These are phyloP conservation scores for Salix brachista DNA, from an alignment of 345 rosid species.

Conservation along the genomic window DNA sequence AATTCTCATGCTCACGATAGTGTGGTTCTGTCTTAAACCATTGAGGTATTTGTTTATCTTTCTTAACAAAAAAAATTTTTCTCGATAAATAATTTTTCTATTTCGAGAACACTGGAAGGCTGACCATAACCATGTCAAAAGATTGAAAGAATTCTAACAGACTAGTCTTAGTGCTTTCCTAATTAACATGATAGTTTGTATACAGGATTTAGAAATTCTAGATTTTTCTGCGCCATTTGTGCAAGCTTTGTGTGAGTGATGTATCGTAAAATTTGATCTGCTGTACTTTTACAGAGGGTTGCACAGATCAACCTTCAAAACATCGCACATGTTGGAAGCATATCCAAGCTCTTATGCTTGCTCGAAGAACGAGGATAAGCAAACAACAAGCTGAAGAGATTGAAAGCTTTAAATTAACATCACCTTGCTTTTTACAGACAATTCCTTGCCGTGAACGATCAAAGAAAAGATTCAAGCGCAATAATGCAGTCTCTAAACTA, in stretches of 20 bases:
- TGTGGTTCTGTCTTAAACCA: not conserved
- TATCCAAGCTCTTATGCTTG: slow-evolving; percentile 1
- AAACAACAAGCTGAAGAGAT: slow-evolving; percentile 15
- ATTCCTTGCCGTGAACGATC: slow-evolving; percentile 34
- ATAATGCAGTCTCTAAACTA: slow-evolving; percentile 22
- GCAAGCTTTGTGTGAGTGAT: not conserved
- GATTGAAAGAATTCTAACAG: not conserved
- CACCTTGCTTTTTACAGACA: slow-evolving; percentile 40
- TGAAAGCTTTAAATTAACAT: slow-evolving; percentile 4
- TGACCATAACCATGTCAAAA: too few species aligned
- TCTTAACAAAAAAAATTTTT: not conserved
- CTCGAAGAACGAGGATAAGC: slow-evolving; percentile 24
- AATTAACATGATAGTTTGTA: too few species aligned
- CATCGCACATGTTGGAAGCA: slow-evolving; percentile 32
- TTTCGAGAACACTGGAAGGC: not conserved
- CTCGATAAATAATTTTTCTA: not conserved
- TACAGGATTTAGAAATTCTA: too few species aligned
- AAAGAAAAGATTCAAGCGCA: slow-evolving; percentile 29
- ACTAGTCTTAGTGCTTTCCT: too few species aligned
- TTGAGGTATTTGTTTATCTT: not conserved
- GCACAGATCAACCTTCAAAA: slow-evolving; percentile 17
- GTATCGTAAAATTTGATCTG: not conserved
- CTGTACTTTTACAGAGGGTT: slow-evolving; percentile 23
- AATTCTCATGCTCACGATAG: not conserved
- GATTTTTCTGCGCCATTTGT: not conserved